Evolutionary conservation across 768 basidiomycete species (phyloP), one percentile per base, ranked within the genome.

Genomic region (Russula griseocarnosa): DNA sequence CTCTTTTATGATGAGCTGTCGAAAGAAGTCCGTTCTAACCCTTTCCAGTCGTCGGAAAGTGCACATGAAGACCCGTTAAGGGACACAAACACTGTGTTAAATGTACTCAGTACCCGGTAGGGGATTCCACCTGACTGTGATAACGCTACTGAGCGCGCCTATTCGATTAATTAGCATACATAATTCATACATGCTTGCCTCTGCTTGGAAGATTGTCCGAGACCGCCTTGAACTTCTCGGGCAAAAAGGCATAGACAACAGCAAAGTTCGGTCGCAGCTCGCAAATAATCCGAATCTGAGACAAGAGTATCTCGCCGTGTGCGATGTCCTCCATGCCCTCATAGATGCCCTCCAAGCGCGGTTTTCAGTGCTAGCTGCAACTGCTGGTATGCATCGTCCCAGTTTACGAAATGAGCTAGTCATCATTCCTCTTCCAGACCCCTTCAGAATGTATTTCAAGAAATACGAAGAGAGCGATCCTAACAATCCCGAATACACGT

Each of bases 151-250:
- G 68, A 64, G 38, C 30, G 10, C 28, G 1, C 34, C 3, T 11
- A 18, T 24, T 38, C 26, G 9, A 55, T 22, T 14, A 46, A 61
- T 59, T 60, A 44, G 66, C 28, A 79, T 93, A 59, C 91, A 94
- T 73, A 94, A 93, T 71, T 74, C 83, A 9, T 92, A 90, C 73
- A 83, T 88, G 82, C 78, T 92, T 38, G 87, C 90, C n/a, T 84
- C 89, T 18, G 87, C 84, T 1, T 94, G 92, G 92, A 88, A 81
- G 67, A 76, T 92, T 54, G 84, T 89, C n/a, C 73, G 79, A 4
- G 79, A 86, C 62, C 77, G 78, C 36, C 75, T 93, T 59, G 78
- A 78, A 57, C 77, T 82, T 30, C 75, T 92, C 52, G 76, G 79
- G n/a, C 74, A 79, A 20, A 75, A 77, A 14, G 86, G 86, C 36